Percentiles rank a stretch among this genome's conserved stretches.
Conservation (phyloP, 108 stramenopile genomes). For the Nitzschia palea region DNA sequence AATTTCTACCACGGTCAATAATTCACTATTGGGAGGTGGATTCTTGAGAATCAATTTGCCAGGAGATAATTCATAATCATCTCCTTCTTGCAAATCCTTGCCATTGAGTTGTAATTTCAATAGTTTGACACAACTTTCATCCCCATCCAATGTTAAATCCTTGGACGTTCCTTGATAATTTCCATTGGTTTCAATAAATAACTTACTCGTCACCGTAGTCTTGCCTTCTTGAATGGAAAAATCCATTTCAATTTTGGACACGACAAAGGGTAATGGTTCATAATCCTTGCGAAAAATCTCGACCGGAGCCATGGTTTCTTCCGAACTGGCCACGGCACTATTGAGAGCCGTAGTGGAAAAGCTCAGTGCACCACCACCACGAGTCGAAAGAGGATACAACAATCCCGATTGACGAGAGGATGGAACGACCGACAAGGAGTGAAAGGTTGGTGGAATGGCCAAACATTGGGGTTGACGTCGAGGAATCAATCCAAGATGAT, state of each 20-base stretch:
- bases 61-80: slow-evolving; percentile 54
- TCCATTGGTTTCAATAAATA: slow-evolving; percentile 38
- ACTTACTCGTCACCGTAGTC: slow-evolving; percentile 55
- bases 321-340: slow-evolving; percentile 8
- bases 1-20: slow-evolving; percentile 71
- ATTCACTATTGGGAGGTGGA: slow-evolving; percentile 3
- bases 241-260: slow-evolving; percentile 62
- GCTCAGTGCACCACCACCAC: background rate
- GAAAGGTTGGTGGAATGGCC: too few species aligned
- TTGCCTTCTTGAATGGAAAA: slow-evolving; percentile 72
- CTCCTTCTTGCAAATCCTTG: slow-evolving; percentile 40
- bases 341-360: slow-evolving; percentile 15
- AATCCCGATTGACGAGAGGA: too few species aligned
- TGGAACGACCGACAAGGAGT: too few species aligned
- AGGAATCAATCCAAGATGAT: too few species aligned
- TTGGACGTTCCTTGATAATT: slow-evolving; percentile 7
- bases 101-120: slow-evolving; percentile 50
- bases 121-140: slow-evolving; percentile 60
- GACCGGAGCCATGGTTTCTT: slow-evolving; percentile 30
- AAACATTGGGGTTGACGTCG: too few species aligned
- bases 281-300: slow-evolving; percentile 77
- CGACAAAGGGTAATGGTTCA: slow-evolving; percentile 53
- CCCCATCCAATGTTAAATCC: slow-evolving; percentile 86
- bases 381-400: background rate
- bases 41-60: slow-evolving; percentile 55